Conservation (phyloP, 345 rosid species). For the Tarenaya hassleriana region DNA sequence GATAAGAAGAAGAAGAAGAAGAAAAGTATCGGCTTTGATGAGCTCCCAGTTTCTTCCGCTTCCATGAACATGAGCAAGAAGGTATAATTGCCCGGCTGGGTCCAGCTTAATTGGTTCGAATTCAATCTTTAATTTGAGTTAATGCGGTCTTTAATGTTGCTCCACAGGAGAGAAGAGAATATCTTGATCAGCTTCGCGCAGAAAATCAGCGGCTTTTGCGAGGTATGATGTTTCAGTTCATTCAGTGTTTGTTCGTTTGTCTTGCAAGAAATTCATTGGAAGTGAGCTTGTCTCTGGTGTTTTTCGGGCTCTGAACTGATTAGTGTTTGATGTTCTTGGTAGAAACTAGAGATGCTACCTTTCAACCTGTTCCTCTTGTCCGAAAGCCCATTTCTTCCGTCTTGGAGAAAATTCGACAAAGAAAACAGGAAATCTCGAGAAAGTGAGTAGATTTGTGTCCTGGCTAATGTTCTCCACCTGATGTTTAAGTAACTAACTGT, state of each 20-base stretch:
- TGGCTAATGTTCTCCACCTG: background rate
- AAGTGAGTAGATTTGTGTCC: conserved; percentile 37
- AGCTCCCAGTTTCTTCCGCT: conserved; percentile 27
- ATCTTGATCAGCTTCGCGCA: conserved; percentile 53
- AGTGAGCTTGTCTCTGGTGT: background rate
- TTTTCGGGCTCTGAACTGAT: conserved; percentile 2
- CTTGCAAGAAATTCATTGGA: background rate
- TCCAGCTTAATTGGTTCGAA: no score
- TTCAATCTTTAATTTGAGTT: no score
- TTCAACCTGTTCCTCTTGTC: conserved; percentile 57
- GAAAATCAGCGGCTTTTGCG: conserved; percentile 86
- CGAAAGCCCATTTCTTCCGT: conserved; percentile 71
- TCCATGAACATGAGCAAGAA: conserved; percentile 43
- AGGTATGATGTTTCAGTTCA: conserved; percentile 35
- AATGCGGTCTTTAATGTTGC: no score
- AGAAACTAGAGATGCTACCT: conserved; percentile 79
- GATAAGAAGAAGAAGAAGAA: conserved; percentile 33
- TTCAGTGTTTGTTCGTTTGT: background rate
- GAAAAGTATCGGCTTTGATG: conserved; percentile 32
- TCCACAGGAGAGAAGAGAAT: conserved; percentile 65
- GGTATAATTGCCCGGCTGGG: no score
- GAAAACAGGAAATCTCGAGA: conserved; percentile 68
- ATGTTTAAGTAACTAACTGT: background rate
- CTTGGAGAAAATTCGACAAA: conserved; percentile 72
- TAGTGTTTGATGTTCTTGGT: conserved; percentile 13